Conservation (phyloP, 495 filamentous ascomycete species). For the Penicillium longicatenatum region DNA sequence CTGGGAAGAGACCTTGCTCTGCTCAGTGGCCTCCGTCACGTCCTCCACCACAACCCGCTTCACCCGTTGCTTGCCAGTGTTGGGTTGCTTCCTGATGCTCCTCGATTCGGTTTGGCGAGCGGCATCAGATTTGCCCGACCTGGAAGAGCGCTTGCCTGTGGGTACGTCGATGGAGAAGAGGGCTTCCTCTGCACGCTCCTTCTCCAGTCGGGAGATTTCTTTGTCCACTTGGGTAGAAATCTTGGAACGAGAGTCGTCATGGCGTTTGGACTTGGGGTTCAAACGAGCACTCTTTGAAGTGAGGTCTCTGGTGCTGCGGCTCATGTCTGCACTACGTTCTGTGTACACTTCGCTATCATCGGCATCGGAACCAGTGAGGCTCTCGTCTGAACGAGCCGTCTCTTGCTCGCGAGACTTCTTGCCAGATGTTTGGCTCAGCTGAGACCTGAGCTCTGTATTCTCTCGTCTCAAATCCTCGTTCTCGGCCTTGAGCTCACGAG, state of each 20-base stretch:
- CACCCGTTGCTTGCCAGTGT: constrained; percentile 46
- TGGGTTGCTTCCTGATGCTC: constrained; percentile 37
- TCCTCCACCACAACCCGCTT: constrained; percentile 50
- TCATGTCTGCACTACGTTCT: constrained; percentile 35
- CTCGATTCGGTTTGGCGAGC: constrained; percentile 22
- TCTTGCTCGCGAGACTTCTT: constrained; percentile 35
- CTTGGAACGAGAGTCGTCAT: constrained; percentile 37
- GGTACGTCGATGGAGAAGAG: constrained; percentile 46
- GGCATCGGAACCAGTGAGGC: constrained; percentile 28
- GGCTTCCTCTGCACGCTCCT: constrained; percentile 47
- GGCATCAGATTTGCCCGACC: constrained; percentile 19
- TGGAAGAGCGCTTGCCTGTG: constrained; percentile 27
- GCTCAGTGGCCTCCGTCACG: constrained; percentile 38
- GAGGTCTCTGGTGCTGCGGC: constrained; percentile 37
- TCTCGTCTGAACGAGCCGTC: constrained; percentile 34
- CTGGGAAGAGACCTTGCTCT: constrained; percentile 33
- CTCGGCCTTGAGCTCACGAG: constrained; percentile 63
- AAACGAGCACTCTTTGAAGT: constrained; percentile 38
- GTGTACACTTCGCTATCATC: constrained; percentile 41
- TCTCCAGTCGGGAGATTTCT: constrained; percentile 46
- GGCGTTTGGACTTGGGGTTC: constrained; percentile 31
- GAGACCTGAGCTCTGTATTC: constrained; percentile 49
- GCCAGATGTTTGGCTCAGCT: constrained; percentile 30
- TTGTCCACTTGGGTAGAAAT: constrained; percentile 45
- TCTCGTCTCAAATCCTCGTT: constrained; percentile 52